Percentiles rank a stretch among this genome's conserved stretches.
These are phyloP conservation scores for Coemansia sp. DNA, from an alignment of 192 early-diverging fungal genomes.

Conservation along the genomic window DNA sequence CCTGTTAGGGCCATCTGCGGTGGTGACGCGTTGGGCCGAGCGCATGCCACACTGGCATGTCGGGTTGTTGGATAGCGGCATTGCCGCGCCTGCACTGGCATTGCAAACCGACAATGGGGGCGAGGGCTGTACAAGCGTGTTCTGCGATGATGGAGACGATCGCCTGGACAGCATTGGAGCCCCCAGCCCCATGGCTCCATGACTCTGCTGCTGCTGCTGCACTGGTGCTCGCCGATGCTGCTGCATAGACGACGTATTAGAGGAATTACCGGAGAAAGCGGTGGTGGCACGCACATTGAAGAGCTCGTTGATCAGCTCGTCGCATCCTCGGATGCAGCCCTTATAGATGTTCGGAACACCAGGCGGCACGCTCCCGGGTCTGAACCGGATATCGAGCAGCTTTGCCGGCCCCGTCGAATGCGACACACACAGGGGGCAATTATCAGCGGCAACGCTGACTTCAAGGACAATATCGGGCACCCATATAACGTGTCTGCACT, in stretches of 20 bases:
- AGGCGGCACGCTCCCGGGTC: slow-evolving; percentile 37
- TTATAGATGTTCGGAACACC: slow-evolving; percentile 21
- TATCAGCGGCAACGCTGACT: slow-evolving; percentile 14
- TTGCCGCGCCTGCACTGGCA: not conserved
- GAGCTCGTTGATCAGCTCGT: slow-evolving; percentile 50
- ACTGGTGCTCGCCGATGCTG: slow-evolving; percentile 1
- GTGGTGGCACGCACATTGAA: slow-evolving; percentile 13
- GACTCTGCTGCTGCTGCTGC: not conserved
- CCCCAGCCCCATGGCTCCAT: not conserved
- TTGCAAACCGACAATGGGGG: not conserved
- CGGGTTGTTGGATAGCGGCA: slow-evolving; percentile 18
- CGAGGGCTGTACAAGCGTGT: slow-evolving; percentile 4
- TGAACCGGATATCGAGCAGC: slow-evolving; percentile 38
- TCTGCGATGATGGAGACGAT: not conserved
- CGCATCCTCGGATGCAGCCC: slow-evolving; percentile 47
- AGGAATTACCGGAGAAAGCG: too few relatives aligned
- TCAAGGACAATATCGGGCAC: slow-evolving; percentile 32
- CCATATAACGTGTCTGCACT: slow-evolving; percentile 51
- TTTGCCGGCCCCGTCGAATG: slow-evolving; percentile 16
- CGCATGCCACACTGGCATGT: slow-evolving; percentile 50
- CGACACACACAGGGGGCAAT: slow-evolving; percentile 30
- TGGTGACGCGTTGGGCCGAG: slow-evolving; percentile 44
- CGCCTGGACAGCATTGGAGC: not conserved
- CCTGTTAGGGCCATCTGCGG: slow-evolving; percentile 61
- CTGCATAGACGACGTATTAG: not conserved